These are phyloP conservation scores for Suillus paluster DNA, from an alignment of 768 basidiomycete genomes.

Conservation along the genomic window DNA sequence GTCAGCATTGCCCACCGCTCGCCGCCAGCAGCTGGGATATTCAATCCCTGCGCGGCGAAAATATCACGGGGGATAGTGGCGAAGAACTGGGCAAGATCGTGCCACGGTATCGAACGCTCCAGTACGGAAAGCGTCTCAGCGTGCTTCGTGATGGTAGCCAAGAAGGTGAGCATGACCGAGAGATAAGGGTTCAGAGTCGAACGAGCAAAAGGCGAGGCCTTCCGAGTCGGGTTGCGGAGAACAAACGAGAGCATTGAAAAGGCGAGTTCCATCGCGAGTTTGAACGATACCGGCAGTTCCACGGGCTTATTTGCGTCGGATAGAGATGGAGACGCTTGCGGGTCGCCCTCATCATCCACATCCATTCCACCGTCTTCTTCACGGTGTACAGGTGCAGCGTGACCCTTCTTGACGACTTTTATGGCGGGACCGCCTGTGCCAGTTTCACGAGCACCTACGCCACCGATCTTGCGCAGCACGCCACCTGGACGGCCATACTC, in stretches of 20 bases:
- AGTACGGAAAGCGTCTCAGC: conserved; percentile 61
- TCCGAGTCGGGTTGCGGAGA: conserved; percentile 65
- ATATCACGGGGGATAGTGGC: conserved; percentile 58
- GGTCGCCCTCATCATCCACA: conserved; percentile 54
- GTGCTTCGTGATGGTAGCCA: conserved; percentile 76
- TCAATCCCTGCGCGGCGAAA: conserved; percentile 50
- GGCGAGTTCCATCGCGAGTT: conserved; percentile 75
- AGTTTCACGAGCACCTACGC: conserved; percentile 44
- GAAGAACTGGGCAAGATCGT: conserved; percentile 68
- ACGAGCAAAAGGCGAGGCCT: conserved; percentile 57
- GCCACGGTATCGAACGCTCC: conserved; percentile 87
- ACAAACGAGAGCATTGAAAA: conserved; percentile 78
- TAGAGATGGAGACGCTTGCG: conserved; percentile 33
- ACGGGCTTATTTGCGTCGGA: conserved; percentile 36
- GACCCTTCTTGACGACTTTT: conserved; percentile 55
- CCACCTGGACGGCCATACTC: conserved; percentile 86
- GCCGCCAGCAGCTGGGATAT: conserved; percentile 34
- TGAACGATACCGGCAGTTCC: conserved; percentile 69
- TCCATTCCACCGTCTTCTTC: conserved; percentile 58
- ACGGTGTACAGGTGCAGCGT: conserved; percentile 22
- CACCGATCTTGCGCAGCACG: conserved; percentile 67
- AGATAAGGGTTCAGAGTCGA: conserved; percentile 84
- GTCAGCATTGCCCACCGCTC: conserved; percentile 73
- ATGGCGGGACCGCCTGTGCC: conserved; percentile 39
- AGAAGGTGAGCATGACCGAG: conserved; percentile 84